Base-by-base conservation (phyloP, 257 asterid species). In the Leptodermis oblonga region DNA sequence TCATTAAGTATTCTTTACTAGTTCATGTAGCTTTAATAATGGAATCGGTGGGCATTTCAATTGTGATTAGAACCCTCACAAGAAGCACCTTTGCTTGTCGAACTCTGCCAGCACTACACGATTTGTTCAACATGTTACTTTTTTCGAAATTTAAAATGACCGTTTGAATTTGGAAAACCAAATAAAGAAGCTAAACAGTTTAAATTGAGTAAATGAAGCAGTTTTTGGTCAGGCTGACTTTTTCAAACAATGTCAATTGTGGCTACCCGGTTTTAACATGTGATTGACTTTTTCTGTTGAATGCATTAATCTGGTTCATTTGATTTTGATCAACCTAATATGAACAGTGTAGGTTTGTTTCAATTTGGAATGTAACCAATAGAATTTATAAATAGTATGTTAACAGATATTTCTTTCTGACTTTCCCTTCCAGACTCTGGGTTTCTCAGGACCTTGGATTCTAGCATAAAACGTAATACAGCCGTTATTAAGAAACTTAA, bases 391-490 rank as follows among this genome's bases (percentile, higher is more conserved):
- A 9, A 26, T 18, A 34, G 34, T 72, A 60, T 67, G 54, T 23
- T 58, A 37, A 36, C 28, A 48, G 68, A 34, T 46, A 55, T 73
- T 81, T 61, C 81, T 72, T 68, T 58, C n/a, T 62, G 39, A 66
- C 51, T 71, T 75, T 70, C 65, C 22, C 37, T 81, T 82, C 62
- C 89, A 94, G 99, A 94, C 77, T 43, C 92, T 2, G 90, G 93
- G 43, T 94, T 94, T 71, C 93, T 94, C 54, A 85, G 99, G 86
- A 94, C 98, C 33, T 53, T 94, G 87, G 99, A 94, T 80, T 91
- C 99, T 76, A 94, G 99, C 85, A 91, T 94, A 77, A 94, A 81
- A 79, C 95, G 99, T 77, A 94, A 94, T 80, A 94, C 99, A 28
- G 93, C 99, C 74, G 97, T 94, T 65, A 94, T 89, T 69, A 94